Conservation (phyloP, 768 basidiomycete species). For the Suillus cothurnatus region DNA sequence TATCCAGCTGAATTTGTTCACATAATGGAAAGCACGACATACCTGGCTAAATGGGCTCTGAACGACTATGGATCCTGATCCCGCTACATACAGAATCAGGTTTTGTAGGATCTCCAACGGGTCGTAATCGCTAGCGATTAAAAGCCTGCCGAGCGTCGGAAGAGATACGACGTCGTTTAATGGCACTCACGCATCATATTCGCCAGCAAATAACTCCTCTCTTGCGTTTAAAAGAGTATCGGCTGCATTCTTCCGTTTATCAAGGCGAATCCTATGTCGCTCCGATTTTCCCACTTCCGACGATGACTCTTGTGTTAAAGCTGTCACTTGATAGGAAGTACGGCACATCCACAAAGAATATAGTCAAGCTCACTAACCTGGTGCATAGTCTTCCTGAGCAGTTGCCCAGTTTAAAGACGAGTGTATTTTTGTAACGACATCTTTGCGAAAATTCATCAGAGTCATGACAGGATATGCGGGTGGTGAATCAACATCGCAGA, state of each 20-base stretch:
- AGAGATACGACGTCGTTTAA: slow-evolving; percentile 7
- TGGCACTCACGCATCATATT: slow-evolving; percentile 75
- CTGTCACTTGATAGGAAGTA: not conserved
- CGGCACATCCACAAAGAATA: not conserved
- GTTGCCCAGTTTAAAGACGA: slow-evolving; percentile 90
- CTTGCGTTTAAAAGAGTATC: slow-evolving; percentile 64
- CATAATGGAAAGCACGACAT: slow-evolving; percentile 13
- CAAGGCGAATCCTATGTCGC: slow-evolving; percentile 66
- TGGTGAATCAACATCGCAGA: slow-evolving; percentile 90
- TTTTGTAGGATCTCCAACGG: slow-evolving; percentile 77
- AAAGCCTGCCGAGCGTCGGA: slow-evolving; percentile 48
- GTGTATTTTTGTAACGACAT: slow-evolving; percentile 53
- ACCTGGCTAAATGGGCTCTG: slow-evolving; percentile 85
- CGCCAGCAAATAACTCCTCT: slow-evolving; percentile 82
- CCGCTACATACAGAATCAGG: slow-evolving; percentile 75
- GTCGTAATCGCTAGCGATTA: slow-evolving; percentile 85
- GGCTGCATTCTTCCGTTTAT: slow-evolving; percentile 75
- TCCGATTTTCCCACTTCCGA: slow-evolving; percentile 46
- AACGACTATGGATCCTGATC: slow-evolving; percentile 85
- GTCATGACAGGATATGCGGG: slow-evolving; percentile 85
- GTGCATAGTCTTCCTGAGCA: slow-evolving; percentile 72
- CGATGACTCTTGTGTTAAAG: not conserved
- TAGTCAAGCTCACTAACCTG: slow-evolving; percentile 44
- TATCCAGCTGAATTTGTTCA: slow-evolving; percentile 13
- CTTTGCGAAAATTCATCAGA: slow-evolving; percentile 82